These are phyloP conservation scores for Neostapfia colusana DNA, from an alignment of 176 grass and related monocot species.

Conservation along the genomic window DNA sequence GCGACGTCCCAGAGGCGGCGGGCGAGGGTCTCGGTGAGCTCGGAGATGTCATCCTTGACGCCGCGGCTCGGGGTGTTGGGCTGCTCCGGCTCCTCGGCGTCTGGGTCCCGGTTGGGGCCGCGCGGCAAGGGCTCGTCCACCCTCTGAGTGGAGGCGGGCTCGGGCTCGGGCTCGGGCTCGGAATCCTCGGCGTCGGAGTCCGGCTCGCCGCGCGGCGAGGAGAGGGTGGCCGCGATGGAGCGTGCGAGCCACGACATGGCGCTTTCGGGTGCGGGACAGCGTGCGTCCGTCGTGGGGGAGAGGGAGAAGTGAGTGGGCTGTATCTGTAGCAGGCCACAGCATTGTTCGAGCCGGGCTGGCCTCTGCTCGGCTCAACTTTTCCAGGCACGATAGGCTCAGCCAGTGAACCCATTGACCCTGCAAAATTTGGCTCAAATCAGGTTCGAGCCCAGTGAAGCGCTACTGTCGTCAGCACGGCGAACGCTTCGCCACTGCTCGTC, in stretches of 20 bases:
- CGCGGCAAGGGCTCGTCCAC: constrained; percentile 10
- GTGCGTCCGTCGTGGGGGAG: background rate
- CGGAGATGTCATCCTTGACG: constrained; percentile 68
- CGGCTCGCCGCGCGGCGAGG: constrained; percentile 44
- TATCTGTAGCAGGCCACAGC: background rate
- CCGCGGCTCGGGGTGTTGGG: constrained; percentile 48
- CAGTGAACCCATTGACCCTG: background rate
- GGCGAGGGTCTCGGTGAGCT: constrained; percentile 71
- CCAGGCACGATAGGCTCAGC: no score
- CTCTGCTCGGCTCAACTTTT: background rate
- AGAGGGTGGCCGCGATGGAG: constrained; percentile 61
- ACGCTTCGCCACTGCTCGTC: no score
- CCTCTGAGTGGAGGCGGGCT: background rate
- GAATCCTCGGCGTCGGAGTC: constrained; percentile 30
- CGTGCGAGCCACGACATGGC: constrained; percentile 65
- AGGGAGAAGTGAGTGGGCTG: background rate
- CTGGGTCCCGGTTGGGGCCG: background rate
- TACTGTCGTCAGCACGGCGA: no score
- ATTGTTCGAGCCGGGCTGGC: background rate
- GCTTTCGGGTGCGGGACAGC: background rate
- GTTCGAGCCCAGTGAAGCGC: no score
- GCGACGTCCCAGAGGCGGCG: constrained; percentile 76
- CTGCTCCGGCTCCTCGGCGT: constrained; percentile 43
- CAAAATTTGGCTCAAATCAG: background rate
- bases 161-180: constrained; percentile 4